Percentiles rank a stretch among this genome's conserved stretches.
phyloP scores from a whole-genome alignment of 1,139 yeast genomes.

The Trichomonascaceae sp. region DNA sequence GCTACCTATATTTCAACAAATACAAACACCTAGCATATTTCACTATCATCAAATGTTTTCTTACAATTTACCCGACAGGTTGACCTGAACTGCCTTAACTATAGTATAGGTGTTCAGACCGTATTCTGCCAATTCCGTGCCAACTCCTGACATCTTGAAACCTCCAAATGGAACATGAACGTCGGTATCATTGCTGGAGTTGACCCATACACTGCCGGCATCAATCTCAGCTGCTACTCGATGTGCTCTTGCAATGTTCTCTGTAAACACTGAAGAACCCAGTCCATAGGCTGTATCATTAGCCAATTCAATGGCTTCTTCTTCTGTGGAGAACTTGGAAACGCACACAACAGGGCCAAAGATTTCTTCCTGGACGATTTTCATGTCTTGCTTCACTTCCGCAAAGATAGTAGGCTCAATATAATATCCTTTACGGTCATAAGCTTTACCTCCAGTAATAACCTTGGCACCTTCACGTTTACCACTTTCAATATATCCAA shows the following conservation, averaged over 20 bases:
- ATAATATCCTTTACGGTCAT: slow-evolving; percentile 63
- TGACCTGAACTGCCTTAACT: slow-evolving; percentile 69
- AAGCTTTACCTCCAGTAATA: slow-evolving; percentile 49
- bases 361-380: slow-evolving; percentile 63
- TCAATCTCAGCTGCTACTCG: slow-evolving; percentile 56
- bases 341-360: slow-evolving; percentile 83
- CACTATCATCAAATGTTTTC: neutral
- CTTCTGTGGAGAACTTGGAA: slow-evolving; percentile 61
- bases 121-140: slow-evolving; percentile 81
- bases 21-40: too few species aligned
- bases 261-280: slow-evolving; percentile 77
- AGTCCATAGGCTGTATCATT: slow-evolving; percentile 72
- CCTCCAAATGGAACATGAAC: slow-evolving; percentile 79
- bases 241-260: slow-evolving; percentile 50
- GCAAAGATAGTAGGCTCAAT: slow-evolving; percentile 66
- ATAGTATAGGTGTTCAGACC: slow-evolving; percentile 74
- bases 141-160: slow-evolving; percentile 75
- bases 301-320: slow-evolving; percentile 64
- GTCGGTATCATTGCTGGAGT: slow-evolving; percentile 76
- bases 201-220: slow-evolving; percentile 79
- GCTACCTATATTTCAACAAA: neutral
- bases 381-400: slow-evolving; percentile 57
- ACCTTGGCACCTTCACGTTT: slow-evolving; percentile 65
- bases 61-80: slow-evolving; percentile 23
- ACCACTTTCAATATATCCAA: slow-evolving; percentile 61